Conservation (phyloP, 2,329 filamentous ascomycete genomes). For the Hymenoscyphus salicellus region DNA sequence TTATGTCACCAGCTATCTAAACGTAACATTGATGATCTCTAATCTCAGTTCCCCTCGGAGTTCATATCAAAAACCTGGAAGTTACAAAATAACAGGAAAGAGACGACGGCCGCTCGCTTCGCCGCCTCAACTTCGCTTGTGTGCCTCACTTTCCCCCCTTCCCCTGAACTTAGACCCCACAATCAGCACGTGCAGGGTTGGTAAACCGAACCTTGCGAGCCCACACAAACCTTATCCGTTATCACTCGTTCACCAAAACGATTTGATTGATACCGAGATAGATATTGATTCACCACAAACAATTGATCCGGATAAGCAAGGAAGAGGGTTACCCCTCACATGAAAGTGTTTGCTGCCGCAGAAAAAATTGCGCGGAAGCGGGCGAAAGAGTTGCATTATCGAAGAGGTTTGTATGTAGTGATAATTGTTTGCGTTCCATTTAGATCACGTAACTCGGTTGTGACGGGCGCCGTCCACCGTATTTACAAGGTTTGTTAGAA, state of each 20-base stretch:
- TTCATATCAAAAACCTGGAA: not conserved
- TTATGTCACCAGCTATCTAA: not conserved
- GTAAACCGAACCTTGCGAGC: not conserved
- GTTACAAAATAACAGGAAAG: not conserved
- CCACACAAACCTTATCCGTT: not conserved
- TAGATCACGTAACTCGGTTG: constrained; percentile 24
- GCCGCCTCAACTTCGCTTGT: not conserved
- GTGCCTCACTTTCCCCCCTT: not conserved
- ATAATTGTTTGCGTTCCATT: not conserved
- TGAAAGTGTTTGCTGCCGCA: not conserved
- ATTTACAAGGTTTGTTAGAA: not conserved
- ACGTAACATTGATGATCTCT: not conserved
- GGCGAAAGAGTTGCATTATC: not conserved
- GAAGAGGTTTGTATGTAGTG: not conserved
- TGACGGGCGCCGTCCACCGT: constrained; percentile 13
- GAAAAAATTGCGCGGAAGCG: not conserved
- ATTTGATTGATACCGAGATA: not conserved
- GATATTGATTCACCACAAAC: not conserved
- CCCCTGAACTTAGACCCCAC: not conserved
- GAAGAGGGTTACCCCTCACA: not conserved
- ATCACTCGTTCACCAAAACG: not conserved
- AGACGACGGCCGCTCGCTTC: not conserved
- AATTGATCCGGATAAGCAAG: not conserved
- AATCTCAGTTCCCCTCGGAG: not conserved
- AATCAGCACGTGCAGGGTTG: not conserved